Base-by-base conservation (phyloP, 306 rosid genomes). In the Vachellia pachyceras region DNA sequence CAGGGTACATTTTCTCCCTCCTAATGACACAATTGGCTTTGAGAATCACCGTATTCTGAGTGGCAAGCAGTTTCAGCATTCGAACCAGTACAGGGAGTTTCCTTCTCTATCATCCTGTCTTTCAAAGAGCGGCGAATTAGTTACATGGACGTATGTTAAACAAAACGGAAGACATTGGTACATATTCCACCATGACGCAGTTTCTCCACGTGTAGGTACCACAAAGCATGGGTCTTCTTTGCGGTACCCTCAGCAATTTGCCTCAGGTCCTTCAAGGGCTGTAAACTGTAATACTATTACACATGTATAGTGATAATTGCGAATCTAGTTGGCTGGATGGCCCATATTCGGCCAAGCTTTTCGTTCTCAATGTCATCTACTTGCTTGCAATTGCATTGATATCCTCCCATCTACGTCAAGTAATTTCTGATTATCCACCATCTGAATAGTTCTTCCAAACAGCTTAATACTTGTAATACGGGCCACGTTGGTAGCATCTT, bases 401-500 rank as follows among this genome's bases (percentile, higher is more conserved):
- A 20, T 67, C 81, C 77, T 85, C 85, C 82, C 79, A 50, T 69
- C 83, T 29, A 75, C 37, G 46, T 78, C 68, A 46, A 78, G 40
- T 63, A 84, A 73, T 79, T 67, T 86, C 79, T 72, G 86, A 68
- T 44, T 35, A 58, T 76, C 97, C 15, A 80, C 42, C 66, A 91
- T 80, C 61, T 80, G 83, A 61, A 95, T 85, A 46, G 91, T 91
- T 83, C 87, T 90, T 73, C 99, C 99, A 81, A 95, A 95, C 66
- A 95, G 93, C 89, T 91, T 95, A 52, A 95, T 89, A 70, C 90
- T 89, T 18, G 80, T 41, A 66, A 75, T 41, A 5, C 50, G 57
- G 69, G 80, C 77, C n/a, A 18, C 52, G 7, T 47, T 60, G 44
- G 72, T 57, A 20, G 83, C 73, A 58, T 87, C 90, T 5, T 79